phyloP scores from a whole-genome alignment of 2,329 filamentous ascomycete species.

The Colletotrichum magnum region DNA sequence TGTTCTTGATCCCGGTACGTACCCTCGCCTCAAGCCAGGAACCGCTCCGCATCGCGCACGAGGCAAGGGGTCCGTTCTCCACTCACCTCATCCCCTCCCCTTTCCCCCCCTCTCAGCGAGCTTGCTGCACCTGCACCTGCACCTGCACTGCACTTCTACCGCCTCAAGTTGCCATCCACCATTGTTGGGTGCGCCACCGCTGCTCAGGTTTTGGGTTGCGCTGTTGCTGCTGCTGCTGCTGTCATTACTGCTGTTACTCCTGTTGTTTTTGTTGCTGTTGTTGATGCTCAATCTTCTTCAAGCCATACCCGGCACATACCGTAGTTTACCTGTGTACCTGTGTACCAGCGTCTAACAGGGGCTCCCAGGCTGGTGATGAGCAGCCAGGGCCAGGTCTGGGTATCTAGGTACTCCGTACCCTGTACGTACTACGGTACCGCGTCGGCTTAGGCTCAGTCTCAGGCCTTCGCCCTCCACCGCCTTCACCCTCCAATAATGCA shows the following conservation, averaged over 20 bases:
- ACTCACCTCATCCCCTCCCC: constrained; percentile 16
- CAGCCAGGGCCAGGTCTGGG: not conserved
- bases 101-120: not conserved
- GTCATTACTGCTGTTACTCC: not conserved
- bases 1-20: constrained; percentile 10
- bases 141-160: not conserved
- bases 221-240: not conserved
- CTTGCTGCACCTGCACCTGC: too few relatives aligned
- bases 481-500: constrained; percentile 34
- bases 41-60: constrained; percentile 38
- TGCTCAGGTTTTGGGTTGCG: too few relatives aligned
- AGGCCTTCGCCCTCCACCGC: constrained; percentile 11
- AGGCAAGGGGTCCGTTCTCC: constrained; percentile 39
- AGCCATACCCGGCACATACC: not conserved
- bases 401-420: not conserved
- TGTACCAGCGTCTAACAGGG: constrained; percentile 10
- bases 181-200: too few relatives aligned
- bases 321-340: not conserved
- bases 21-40: constrained; percentile 33
- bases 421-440: too few relatives aligned
- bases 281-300: not conserved
- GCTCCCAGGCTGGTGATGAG: not conserved
- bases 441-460: too few relatives aligned
- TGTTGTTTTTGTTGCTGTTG: not conserved
- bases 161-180: not conserved